phyloP scores from a whole-genome alignment of 176 grass and related monocot species.

The Avena eriantha region DNA sequence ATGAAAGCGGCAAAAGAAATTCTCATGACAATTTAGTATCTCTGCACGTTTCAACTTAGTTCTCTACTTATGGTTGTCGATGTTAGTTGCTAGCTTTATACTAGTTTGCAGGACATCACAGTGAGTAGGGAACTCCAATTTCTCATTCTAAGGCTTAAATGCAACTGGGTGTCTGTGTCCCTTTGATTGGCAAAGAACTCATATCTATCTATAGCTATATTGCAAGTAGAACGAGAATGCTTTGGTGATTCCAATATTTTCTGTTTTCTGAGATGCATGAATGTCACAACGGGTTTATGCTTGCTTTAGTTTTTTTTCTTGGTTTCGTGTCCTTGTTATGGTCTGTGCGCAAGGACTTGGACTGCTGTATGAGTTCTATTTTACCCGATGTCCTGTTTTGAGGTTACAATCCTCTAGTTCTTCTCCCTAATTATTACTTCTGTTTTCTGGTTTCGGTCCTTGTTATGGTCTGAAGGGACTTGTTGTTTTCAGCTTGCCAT shows the following conservation, averaged over 20 bases:
- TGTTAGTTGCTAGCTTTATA: no score
- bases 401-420: not conserved
- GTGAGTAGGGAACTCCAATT: not conserved
- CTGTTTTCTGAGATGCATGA: not conserved
- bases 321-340: not conserved
- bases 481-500: no score
- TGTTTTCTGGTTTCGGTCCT: no score
- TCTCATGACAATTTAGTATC: no score
- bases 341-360: not conserved
- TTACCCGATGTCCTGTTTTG: not conserved
- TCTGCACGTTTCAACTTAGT: not conserved
- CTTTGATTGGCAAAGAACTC: not conserved
- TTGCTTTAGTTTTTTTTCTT: not conserved
- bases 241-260: not conserved
- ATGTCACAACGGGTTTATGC: not conserved
- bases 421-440: not conserved
- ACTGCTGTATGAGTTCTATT: not conserved
- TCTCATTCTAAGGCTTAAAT: not conserved
- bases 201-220: not conserved
- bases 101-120: not conserved
- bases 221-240: not conserved
- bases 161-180: not conserved
- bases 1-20: no score
- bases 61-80: not conserved
- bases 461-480: no score